These are phyloP conservation scores for Metarhizium robertsii DNA, from an alignment of 2,329 filamentous ascomycete genomes.

Conservation along the genomic window DNA sequence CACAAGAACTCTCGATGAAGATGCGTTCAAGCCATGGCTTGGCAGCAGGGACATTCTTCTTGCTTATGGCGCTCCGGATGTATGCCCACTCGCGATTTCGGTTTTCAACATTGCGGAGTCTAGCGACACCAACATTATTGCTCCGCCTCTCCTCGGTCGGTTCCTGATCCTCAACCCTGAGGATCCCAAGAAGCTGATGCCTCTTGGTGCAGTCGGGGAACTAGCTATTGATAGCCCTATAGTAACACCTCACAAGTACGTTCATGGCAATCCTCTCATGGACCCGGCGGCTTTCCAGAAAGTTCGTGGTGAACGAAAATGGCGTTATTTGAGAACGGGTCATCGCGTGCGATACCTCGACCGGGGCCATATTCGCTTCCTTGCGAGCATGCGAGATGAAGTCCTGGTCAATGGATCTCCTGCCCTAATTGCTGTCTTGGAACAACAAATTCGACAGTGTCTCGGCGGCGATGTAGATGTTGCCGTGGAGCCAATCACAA, in stretches of 20 bases:
- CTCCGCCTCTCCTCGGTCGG: constrained; percentile 36
- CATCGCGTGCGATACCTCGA: constrained; percentile 40
- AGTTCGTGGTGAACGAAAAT: constrained; percentile 15
- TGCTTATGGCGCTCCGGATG: constrained; percentile 41
- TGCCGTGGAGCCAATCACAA: constrained; percentile 37
- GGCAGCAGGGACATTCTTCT: constrained; percentile 36
- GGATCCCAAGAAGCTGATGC: constrained; percentile 39
- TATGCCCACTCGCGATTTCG: constrained; percentile 42
- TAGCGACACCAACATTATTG: constrained; percentile 31
- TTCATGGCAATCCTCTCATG: constrained; percentile 17
- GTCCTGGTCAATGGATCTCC: constrained; percentile 27
- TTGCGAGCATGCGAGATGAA: constrained; percentile 33
- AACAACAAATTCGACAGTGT: constrained; percentile 36
- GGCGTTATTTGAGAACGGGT: constrained; percentile 39
- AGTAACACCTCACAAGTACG: constrained; percentile 26
- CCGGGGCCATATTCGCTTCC: constrained; percentile 37
- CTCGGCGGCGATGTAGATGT: constrained; percentile 38
- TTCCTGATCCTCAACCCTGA: constrained; percentile 46
- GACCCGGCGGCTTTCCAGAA: constrained; percentile 14
- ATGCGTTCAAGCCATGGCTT: constrained; percentile 38
- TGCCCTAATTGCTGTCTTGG: constrained; percentile 34
- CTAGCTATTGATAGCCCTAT: constrained; percentile 46
- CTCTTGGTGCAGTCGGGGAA: constrained; percentile 46
- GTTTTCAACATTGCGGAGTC: constrained; percentile 32
- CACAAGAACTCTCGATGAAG: constrained; percentile 38